Evolutionary conservation across 2,329 filamentous ascomycete genomes (phyloP).

Genomic region (Byssoonygena ceratinophila): DNA sequence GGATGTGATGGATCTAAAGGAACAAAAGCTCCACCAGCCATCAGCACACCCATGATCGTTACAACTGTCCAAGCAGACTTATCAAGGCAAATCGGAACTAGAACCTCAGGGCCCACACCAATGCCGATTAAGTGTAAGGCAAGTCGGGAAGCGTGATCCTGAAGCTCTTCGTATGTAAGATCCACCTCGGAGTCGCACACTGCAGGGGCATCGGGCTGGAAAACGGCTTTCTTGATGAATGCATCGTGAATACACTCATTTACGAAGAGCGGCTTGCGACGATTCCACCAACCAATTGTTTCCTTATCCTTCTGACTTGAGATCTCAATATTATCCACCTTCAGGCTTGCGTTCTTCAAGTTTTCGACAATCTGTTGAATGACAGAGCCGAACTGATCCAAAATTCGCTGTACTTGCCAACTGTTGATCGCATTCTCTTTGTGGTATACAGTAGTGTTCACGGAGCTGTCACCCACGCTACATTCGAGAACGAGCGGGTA

Average conservation of each 20-base stretch:
- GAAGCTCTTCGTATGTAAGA: constrained; percentile 17
- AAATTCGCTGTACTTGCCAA: constrained; percentile 44
- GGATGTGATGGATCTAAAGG: constrained; percentile 54
- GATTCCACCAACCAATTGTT: constrained; percentile 28
- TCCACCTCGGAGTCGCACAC: constrained; percentile 19
- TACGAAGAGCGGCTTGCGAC: constrained; percentile 7
- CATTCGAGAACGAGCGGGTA: constrained; percentile 52
- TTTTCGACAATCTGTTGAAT: constrained; percentile 27
- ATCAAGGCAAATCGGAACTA: constrained; percentile 18
- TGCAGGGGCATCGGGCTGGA: constrained; percentile 17
- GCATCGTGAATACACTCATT: constrained; percentile 20
- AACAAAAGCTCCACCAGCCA: constrained; percentile 65
- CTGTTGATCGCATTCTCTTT: constrained; percentile 50
- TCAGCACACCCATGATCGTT: constrained; percentile 60
- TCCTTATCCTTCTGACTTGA: constrained; percentile 27
- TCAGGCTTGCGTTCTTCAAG: constrained; percentile 19
- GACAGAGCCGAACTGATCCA: constrained; percentile 41
- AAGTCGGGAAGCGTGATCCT: constrained; percentile 17
- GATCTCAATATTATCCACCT: constrained; percentile 25
- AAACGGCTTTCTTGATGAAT: constrained; percentile 14
- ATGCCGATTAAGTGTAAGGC: constrained; percentile 10
- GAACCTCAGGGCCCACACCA: constrained; percentile 14
- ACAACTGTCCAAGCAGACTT: constrained; percentile 65
- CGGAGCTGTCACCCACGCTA: constrained; percentile 44
- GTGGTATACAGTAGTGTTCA: constrained; percentile 54